These are phyloP conservation scores for Botrytis elliptica DNA, from an alignment of 2,329 filamentous ascomycete genomes.

Conservation along the genomic window DNA sequence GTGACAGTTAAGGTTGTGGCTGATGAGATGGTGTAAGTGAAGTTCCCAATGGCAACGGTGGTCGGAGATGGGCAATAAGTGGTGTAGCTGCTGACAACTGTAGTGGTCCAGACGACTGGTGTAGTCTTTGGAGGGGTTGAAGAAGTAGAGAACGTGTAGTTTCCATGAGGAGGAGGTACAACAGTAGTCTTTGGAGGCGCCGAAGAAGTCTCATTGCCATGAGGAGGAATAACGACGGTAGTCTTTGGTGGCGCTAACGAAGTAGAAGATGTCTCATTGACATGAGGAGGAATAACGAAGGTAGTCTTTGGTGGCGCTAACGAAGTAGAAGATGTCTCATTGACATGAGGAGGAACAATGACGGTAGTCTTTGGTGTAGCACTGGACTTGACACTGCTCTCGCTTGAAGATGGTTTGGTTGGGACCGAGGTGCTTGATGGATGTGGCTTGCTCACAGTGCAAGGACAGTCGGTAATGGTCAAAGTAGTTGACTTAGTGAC, in stretches of 20 bases:
- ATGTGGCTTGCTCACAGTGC: slow-evolving; percentile 37
- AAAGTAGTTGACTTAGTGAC: slow-evolving; percentile 57
- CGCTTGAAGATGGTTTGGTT: neutral
- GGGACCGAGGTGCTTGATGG: slow-evolving; percentile 9
- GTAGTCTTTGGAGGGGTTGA: slow-evolving; percentile 11
- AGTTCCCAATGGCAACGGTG: slow-evolving; percentile 26
- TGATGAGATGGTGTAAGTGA: slow-evolving; percentile 25
- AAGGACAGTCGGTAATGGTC: slow-evolving; percentile 49
- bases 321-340: slow-evolving; percentile 11
- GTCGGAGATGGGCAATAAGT: slow-evolving; percentile 27
- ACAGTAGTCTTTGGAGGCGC: slow-evolving; percentile 18
- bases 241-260: slow-evolving; percentile 16
- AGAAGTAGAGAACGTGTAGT: slow-evolving; percentile 15
- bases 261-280: too few relatives aligned
- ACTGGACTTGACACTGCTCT: slow-evolving; percentile 10
- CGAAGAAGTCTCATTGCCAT: neutral
- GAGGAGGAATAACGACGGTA: slow-evolving; percentile 1
- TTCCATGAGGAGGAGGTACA: slow-evolving; percentile 7
- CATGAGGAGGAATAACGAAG: neutral
- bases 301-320: slow-evolving; percentile 16
- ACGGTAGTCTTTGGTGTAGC: slow-evolving; percentile 21
- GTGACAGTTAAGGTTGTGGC: slow-evolving; percentile 20
- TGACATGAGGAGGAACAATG: slow-evolving; percentile 15
- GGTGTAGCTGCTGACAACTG: slow-evolving; percentile 20
- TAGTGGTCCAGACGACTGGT: slow-evolving; percentile 17